phyloP scores from a whole-genome alignment of 2,329 filamentous ascomycete species.

The Aspergillus oerlinghausenensis region DNA sequence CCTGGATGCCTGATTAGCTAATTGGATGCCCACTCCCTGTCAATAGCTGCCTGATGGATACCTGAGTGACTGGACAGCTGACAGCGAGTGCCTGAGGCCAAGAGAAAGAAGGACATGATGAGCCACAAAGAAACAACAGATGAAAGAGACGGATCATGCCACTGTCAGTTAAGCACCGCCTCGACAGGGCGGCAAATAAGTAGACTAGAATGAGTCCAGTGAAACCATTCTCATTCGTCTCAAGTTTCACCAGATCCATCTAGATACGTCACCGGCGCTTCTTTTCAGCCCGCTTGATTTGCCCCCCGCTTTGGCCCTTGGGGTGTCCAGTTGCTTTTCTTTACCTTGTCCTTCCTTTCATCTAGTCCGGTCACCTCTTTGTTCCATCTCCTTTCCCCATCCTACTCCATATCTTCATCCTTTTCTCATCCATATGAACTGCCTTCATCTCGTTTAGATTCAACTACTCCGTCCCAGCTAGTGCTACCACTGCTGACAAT shows the following conservation, averaged over 20 bases:
- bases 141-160: background rate
- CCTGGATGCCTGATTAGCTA: background rate
- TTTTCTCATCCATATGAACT: background rate
- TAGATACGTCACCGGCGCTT: background rate
- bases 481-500: conserved; percentile 17
- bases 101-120: background rate
- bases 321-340: background rate
- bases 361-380: conserved; percentile 4
- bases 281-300: background rate
- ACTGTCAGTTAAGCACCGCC: background rate
- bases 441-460: background rate
- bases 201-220: background rate
- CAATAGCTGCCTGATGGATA: background rate
- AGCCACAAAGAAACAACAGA: too few species aligned
- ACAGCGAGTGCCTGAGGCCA: background rate
- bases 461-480: background rate
- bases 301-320: background rate
- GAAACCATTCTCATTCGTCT: background rate
- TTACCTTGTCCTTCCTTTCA: conserved; percentile 1
- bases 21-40: too few species aligned
- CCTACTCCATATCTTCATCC: background rate
- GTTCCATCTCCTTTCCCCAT: conserved; percentile 3
- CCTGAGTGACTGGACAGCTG: background rate
- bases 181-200: background rate
- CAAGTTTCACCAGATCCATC: background rate